phyloP scores from a whole-genome alignment of 1,284 basidiomycete species.

The Macrocystidia cucumis region DNA sequence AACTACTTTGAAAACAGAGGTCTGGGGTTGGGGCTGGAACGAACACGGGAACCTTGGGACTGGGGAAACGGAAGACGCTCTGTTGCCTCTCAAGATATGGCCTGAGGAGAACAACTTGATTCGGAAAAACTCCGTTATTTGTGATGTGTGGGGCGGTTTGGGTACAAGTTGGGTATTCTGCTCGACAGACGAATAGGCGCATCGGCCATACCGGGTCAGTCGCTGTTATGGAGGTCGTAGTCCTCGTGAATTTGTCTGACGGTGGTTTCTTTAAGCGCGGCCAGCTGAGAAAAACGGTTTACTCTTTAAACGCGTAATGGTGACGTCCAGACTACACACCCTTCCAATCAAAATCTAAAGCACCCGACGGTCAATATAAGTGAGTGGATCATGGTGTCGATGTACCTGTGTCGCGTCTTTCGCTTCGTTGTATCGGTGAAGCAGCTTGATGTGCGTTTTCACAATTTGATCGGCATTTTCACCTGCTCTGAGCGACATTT shows the following conservation, averaged over 20 bases:
- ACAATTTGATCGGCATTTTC: constrained; percentile 61
- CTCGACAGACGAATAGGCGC: constrained; percentile 5
- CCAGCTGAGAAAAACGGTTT: constrained; percentile 39
- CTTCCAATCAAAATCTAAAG: constrained; percentile 50
- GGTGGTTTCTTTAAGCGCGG: constrained; percentile 53
- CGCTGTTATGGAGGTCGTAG: constrained; percentile 12
- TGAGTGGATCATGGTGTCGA: background rate
- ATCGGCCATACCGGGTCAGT: constrained; percentile 8
- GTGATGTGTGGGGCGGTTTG: constrained; percentile 59
- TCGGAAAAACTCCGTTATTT: constrained; percentile 5
- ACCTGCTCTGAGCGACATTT: constrained; percentile 27
- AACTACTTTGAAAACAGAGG: constrained; percentile 23
- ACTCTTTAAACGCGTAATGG: too few species aligned
- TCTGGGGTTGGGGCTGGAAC: constrained; percentile 93
- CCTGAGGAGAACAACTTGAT: constrained; percentile 13
- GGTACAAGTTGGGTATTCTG: constrained; percentile 67
- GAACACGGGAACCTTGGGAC: constrained; percentile 88
- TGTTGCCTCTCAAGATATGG: constrained; percentile 47
- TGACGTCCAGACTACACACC: too few species aligned
- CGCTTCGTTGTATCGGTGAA: constrained; percentile 74
- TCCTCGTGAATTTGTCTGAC: constrained; percentile 67
- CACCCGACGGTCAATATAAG: constrained; percentile 2
- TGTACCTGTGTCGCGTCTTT: constrained; percentile 72
- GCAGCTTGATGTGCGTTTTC: constrained; percentile 58
- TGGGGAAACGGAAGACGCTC: constrained; percentile 47